Percentiles rank a stretch among this genome's conserved stretches.
Evolutionary conservation across 306 rosid genomes (phyloP).

Genomic region (Cotoneaster glaucophyllus): DNA sequence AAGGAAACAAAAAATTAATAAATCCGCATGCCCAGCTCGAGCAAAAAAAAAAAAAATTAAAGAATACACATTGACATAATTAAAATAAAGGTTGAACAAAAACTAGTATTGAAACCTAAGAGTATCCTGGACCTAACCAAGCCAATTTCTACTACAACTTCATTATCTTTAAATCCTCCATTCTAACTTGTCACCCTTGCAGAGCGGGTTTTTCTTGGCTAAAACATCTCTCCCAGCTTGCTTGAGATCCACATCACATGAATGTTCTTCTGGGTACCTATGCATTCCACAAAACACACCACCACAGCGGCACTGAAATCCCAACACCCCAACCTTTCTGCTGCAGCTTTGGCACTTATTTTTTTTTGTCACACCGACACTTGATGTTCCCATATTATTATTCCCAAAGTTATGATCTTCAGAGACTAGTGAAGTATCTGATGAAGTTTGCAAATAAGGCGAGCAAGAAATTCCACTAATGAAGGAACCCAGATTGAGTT

Average conservation of each 20-base stretch:
- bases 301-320: conserved; percentile 13
- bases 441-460: not conserved
- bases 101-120: too few species aligned
- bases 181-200: conserved; percentile 1
- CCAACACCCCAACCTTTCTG: conserved; percentile 4
- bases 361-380: not conserved
- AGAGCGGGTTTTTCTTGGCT: not conserved
- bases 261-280: conserved; percentile 6
- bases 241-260: conserved; percentile 4
- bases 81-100: too few species aligned
- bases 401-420: too few species aligned
- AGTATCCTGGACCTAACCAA: too few species aligned
- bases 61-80: too few species aligned
- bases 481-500: too few species aligned
- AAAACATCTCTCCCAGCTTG: not conserved
- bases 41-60: too few species aligned
- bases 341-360: conserved; percentile 9
- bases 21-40: too few species aligned
- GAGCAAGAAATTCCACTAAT: too few species aligned
- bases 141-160: too few species aligned
- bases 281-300: conserved; percentile 14
- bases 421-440: not conserved
- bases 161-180: not conserved
- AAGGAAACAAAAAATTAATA: too few species aligned
- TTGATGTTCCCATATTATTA: too few species aligned